phyloP scores from a whole-genome alignment of 73 alveolate genomes.

The Tetrahymena malaccensis region DNA sequence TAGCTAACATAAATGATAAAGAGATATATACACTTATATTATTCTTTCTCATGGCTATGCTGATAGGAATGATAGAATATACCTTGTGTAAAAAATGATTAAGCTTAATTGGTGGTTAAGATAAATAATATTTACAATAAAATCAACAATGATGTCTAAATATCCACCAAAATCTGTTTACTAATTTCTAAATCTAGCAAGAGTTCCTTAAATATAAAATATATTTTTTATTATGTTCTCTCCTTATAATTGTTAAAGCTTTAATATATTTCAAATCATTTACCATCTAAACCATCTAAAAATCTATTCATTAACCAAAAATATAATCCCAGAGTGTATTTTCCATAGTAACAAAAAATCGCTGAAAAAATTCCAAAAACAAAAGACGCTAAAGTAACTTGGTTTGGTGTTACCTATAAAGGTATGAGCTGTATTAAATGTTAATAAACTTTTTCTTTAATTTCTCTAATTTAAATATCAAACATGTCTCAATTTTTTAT shows the following conservation, averaged over 20 bases:
- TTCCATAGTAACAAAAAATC: not conserved
- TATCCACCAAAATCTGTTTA: constrained; percentile 63
- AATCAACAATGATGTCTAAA: constrained; percentile 55
- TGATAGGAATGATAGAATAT: constrained; percentile 52
- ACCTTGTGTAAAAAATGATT: not conserved
- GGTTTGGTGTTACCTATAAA: constrained; percentile 32
- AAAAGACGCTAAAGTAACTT: constrained; percentile 30
- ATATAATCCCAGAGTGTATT: constrained; percentile 6
- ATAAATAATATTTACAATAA: constrained; percentile 7
- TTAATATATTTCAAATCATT: not conserved
- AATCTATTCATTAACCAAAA: constrained; percentile 45
- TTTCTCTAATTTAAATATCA: constrained; percentile 39
- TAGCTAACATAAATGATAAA: constrained; percentile 16
- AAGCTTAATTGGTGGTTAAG: not conserved
- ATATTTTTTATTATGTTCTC: not conserved
- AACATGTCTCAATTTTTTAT: constrained; percentile 10
- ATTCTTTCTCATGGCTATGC: constrained; percentile 31
- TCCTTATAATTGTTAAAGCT: not conserved
- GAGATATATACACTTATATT: constrained; percentile 14
- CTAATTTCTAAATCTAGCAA: constrained; percentile 53
- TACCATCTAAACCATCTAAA: constrained; percentile 51
- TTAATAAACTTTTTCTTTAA: constrained; percentile 32
- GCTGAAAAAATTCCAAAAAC: constrained; percentile 25
- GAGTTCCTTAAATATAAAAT: constrained; percentile 37
- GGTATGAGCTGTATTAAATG: constrained; percentile 2